A percentile compares a stretch with the other conserved stretches of the same genome.
phyloP scores from a whole-genome alignment of 371 early-diverging fungal species.

The Mycotypha africana region DNA sequence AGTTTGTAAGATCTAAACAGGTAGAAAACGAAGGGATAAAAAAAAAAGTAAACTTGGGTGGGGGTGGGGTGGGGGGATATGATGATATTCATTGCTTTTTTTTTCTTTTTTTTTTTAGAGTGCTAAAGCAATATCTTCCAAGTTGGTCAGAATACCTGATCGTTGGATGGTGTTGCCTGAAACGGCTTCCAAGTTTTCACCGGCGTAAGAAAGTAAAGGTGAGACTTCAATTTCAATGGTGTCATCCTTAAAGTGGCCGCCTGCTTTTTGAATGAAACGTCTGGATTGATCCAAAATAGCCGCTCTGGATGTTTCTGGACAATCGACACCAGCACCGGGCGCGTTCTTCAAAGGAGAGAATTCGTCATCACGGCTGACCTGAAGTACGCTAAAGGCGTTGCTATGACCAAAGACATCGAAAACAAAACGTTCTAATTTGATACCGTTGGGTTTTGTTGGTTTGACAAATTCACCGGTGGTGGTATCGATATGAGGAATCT shows the following conservation, averaged over 20 bases:
- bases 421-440: constrained; percentile 74
- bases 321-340: constrained; percentile 82
- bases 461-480: constrained; percentile 65
- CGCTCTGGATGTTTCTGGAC: constrained; percentile 89
- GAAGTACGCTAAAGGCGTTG: constrained; percentile 65
- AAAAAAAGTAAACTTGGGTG: no score
- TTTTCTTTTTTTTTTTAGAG: no score
- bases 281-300: constrained; percentile 84
- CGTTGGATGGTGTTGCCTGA: no score
- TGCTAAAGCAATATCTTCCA: no score
- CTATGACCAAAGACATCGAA: constrained; percentile 75
- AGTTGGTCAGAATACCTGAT: no score
- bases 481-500: constrained; percentile 89
- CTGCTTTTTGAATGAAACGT: constrained; percentile 81
- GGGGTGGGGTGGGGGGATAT: no score
- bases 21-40: no score
- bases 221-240: no score
- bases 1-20: no score
- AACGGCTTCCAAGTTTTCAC: no score
- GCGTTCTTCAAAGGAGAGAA: constrained; percentile 98
- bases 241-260: constrained; percentile 57
- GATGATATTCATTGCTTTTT: no score
- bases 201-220: no score
- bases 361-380: constrained; percentile 88
- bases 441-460: constrained; percentile 51